A percentile compares a stretch with the other conserved stretches of the same genome.
phyloP scores from a whole-genome alignment of 2,329 filamentous ascomycete species.

The Calonectria honghensis region DNA sequence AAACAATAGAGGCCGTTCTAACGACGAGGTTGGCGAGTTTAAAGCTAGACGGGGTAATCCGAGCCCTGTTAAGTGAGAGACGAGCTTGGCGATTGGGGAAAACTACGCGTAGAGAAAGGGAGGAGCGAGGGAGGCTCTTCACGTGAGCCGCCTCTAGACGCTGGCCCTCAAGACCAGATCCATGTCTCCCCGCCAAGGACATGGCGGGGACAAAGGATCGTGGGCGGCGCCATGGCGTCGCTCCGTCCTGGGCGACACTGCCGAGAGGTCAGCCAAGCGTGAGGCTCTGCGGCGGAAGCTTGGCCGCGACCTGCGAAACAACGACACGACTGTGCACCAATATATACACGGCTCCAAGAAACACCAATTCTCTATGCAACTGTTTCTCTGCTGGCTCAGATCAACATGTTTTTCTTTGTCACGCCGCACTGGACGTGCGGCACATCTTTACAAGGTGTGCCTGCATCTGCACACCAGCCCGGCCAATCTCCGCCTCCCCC shows the following conservation, averaged over 20 bases:
- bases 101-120: not conserved
- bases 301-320: constrained; percentile 28
- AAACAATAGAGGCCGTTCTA: constrained; percentile 3
- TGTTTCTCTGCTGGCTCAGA: constrained; percentile 4
- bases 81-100: constrained; percentile 9
- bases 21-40: constrained; percentile 2
- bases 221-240: constrained; percentile 21
- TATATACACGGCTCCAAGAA: constrained; percentile 9
- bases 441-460: constrained; percentile 17
- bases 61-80: not conserved
- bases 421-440: constrained; percentile 7
- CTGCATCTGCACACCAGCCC: constrained; percentile 24
- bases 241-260: constrained; percentile 21
- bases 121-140: not conserved
- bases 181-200: constrained; percentile 20
- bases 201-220: constrained; percentile 22
- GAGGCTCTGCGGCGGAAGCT: constrained; percentile 44
- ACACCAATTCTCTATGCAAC: constrained; percentile 9
- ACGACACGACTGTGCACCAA: constrained; percentile 16
- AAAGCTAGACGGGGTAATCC: constrained; percentile 40
- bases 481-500: constrained; percentile 36
- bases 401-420: not conserved
- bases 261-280: constrained; percentile 36
- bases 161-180: not conserved
- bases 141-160: constrained; percentile 18